phyloP scores from a whole-genome alignment of 129 eudicot species.

The Artemisia argyi region DNA sequence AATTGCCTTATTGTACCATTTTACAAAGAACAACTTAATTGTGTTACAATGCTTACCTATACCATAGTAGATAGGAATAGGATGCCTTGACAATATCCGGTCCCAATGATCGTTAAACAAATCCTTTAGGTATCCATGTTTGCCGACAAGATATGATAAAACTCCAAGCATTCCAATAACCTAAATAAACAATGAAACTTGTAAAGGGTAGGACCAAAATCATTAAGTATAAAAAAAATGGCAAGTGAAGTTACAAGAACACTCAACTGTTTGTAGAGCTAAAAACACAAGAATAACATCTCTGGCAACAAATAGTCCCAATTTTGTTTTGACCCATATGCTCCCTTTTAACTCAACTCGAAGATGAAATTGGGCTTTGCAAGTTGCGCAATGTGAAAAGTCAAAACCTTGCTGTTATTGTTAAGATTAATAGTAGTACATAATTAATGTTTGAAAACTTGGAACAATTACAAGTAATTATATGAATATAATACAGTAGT shows the following conservation, averaged over 20 bases:
- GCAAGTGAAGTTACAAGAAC: slow-evolving; percentile 15
- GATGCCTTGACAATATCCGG: slow-evolving; percentile 2
- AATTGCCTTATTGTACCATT: too few relatives aligned
- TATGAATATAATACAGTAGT: background rate
- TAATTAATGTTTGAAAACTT: background rate
- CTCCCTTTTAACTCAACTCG: slow-evolving; percentile 61
- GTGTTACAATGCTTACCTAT: too few relatives aligned
- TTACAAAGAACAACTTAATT: too few relatives aligned
- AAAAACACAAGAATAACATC: slow-evolving; percentile 80
- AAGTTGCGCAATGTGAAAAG: slow-evolving; percentile 92
- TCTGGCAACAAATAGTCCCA: slow-evolving; percentile 85
- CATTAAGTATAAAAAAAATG: slow-evolving; percentile 7
- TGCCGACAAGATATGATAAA: slow-evolving; percentile 63
- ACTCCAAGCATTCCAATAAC: slow-evolving; percentile 69
- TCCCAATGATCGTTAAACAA: slow-evolving; percentile 90
- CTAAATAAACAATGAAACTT: slow-evolving; percentile 26
- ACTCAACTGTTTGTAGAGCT: slow-evolving; percentile 81
- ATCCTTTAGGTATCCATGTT: slow-evolving; percentile 70
- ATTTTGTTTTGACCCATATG: slow-evolving; percentile 78
- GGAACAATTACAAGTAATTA: too few relatives aligned
- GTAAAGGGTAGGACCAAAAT: background rate
- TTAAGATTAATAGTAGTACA: background rate
- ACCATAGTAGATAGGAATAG: slow-evolving; percentile 85
- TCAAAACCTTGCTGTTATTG: slow-evolving; percentile 75
- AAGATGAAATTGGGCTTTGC: slow-evolving; percentile 93